A percentile compares a stretch with the other conserved stretches of the same genome.
Conservation (phyloP, 1,139 yeast species). For the Suhomyces wounanorum region DNA sequence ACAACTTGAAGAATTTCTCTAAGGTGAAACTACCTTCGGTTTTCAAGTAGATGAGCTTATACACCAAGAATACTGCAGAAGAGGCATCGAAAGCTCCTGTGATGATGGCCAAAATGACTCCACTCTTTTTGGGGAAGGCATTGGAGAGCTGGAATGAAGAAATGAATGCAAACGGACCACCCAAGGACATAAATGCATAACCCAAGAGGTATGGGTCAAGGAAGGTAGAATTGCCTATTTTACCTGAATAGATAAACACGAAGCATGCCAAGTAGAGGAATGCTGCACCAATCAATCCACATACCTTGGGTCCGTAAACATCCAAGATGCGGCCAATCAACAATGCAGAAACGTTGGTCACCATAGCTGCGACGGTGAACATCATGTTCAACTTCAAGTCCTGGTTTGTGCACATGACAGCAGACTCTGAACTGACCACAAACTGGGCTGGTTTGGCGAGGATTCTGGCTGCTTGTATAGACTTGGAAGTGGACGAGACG, state of each 20-base stretch:
- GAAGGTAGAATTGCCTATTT: constrained; percentile 18
- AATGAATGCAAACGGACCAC: constrained; percentile 50
- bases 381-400: constrained; percentile 49
- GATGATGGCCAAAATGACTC: constrained; percentile 44
- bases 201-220: constrained; percentile 47
- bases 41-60: constrained; percentile 32
- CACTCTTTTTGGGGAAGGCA: constrained; percentile 44
- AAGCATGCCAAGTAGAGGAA: constrained; percentile 41
- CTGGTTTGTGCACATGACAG: constrained; percentile 36
- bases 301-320: constrained; percentile 43
- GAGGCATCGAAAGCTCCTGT: constrained; percentile 53
- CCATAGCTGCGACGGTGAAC: constrained; percentile 48
- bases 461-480: constrained; percentile 3
- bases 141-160: constrained; percentile 50
- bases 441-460: constrained; percentile 5
- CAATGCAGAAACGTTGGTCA: constrained; percentile 48
- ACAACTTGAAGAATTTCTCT: constrained; percentile 36
- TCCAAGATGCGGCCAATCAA: constrained; percentile 45
- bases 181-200: constrained; percentile 44
- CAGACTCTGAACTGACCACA: constrained; percentile 2
- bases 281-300: constrained; percentile 45
- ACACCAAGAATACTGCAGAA: constrained; percentile 46
- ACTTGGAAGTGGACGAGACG: constrained; percentile 17
- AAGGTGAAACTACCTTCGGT: constrained; percentile 33
- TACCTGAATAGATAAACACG: constrained; percentile 37